Base-by-base conservation (phyloP, 371 early-diverging fungal genomes). In the Modicella reniformis region DNA sequence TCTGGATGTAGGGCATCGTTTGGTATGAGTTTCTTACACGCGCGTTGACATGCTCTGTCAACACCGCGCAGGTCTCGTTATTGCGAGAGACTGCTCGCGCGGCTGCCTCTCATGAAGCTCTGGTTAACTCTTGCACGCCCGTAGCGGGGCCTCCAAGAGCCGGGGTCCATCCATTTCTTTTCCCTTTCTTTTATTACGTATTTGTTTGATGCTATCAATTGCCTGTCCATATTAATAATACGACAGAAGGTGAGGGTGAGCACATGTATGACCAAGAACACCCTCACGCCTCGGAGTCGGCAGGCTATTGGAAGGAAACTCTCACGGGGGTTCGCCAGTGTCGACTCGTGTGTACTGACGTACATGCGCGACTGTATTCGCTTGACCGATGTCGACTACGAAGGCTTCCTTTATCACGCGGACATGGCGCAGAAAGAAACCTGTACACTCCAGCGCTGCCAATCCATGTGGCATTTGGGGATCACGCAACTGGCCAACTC, bases 11-110 rank as follows among this genome's bases (percentile, higher is more conserved):
- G 66, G 66, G 59, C 59, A 58, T 34, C 66, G 66, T 66, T 66
- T 44, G 59, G 66, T 58, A 65, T 37, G 66, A 65, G 37, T 13
- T 37, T 37, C n/a, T 37, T 8, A 6, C 37, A 37, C 37, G 37
- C 37, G 37, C 37, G 37, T 37, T 37, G 37, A n/a, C 59, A 58
- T 66, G 41, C 40, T 53, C 54, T 63, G 44, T 52, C 63, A 66
- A 58, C 66, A 58, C 66, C 66, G 66, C 51, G 26, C 66, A 66
- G 66, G 66, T 49, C 66, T 66, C 51, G 59, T 58, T 66, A 59
- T 66, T 21, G 50, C 66, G 66, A 66, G 59, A 66, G 66, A 40
- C 59, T 59, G 56, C 32, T 66, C 40, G 59, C 37, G 60, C 67
- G 67, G 67, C 53, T 17, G 67, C 67, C 60, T 59, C 44, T 30